Evolutionary conservation across 305 asterid species (phyloP).

Genomic region (Coffea humblotiana): DNA sequence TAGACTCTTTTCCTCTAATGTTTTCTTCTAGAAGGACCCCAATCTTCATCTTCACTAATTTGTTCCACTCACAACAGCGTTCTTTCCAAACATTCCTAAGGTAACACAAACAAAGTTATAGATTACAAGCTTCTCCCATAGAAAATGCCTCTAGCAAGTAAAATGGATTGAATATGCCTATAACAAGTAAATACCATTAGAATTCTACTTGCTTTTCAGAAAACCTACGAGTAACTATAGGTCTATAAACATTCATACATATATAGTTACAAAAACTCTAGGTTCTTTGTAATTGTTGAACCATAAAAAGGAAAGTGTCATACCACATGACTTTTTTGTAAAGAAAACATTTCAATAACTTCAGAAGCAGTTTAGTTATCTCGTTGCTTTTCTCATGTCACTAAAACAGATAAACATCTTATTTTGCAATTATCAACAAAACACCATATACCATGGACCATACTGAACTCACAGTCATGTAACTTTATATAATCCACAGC

Average conservation of each 20-base stretch:
- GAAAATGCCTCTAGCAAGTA: not conserved
- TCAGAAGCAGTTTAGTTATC: not conserved
- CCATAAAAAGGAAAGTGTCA: not conserved
- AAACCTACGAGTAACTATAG: not conserved
- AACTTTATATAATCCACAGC: conserved; percentile 78
- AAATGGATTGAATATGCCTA: not conserved
- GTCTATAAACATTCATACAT: not conserved
- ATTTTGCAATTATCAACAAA: not conserved
- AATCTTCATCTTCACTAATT: conserved; percentile 93
- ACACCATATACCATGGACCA: not conserved
- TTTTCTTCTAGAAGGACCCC: conserved; percentile 83
- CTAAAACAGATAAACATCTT: too few relatives aligned
- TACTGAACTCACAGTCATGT: conserved; percentile 68
- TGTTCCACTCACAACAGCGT: conserved; percentile 58
- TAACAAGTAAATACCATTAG: not conserved
- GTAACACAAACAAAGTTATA: conserved; percentile 13
- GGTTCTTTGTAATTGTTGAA: not conserved
- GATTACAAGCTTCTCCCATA: not conserved
- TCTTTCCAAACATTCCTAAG: conserved; percentile 91
- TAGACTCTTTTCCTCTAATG: conserved; percentile 64
- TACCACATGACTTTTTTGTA: not conserved
- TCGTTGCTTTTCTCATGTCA: not conserved
- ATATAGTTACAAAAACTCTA: not conserved
- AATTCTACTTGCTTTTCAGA: not conserved
- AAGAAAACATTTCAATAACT: not conserved